Evolutionary conservation across 306 rosid species (phyloP).

Genomic region (Acacia crassicarpa): DNA sequence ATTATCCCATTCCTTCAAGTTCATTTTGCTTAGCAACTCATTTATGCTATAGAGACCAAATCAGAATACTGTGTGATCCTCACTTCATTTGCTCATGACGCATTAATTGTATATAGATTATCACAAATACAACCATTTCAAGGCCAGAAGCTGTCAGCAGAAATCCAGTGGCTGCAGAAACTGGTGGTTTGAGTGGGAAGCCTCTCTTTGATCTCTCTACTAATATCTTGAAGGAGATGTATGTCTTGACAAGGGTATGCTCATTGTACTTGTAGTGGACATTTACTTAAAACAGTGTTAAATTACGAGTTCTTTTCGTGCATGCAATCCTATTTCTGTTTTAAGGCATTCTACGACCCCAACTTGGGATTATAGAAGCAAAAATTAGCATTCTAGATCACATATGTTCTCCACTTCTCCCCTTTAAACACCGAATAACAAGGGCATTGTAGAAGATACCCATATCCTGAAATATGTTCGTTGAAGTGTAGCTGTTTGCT

Average conservation of each 20-base stretch:
- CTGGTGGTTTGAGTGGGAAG: constrained; percentile 98
- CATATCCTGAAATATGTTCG: too few species aligned
- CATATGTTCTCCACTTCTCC: constrained; percentile 1
- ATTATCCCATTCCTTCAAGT: background rate
- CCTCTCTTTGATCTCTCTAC: constrained; percentile 84
- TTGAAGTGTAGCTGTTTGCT: too few species aligned
- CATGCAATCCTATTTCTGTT: constrained; percentile 15
- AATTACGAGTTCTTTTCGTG: constrained; percentile 1
- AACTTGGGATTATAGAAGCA: background rate
- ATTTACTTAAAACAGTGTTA: constrained; percentile 12
- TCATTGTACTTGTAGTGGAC: constrained; percentile 22
- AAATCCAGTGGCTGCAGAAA: constrained; percentile 67
- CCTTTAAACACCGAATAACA: background rate
- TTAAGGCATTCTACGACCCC: background rate
- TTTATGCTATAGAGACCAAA: background rate
- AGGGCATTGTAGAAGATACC: background rate
- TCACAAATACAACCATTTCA: constrained; percentile 92
- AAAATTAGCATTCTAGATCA: background rate
- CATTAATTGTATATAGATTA: constrained; percentile 53
- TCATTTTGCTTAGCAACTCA: background rate
- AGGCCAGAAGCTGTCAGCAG: constrained; percentile 66
- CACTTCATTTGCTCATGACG: constrained; percentile 20
- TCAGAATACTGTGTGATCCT: constrained; percentile 11
- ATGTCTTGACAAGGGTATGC: constrained; percentile 83
- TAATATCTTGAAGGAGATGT: constrained; percentile 79